Evolutionary conservation across 1,139 yeast genomes (phyloP), one percentile per base, ranked within the genome.

Genomic region (Martiniozyma asiatica): DNA sequence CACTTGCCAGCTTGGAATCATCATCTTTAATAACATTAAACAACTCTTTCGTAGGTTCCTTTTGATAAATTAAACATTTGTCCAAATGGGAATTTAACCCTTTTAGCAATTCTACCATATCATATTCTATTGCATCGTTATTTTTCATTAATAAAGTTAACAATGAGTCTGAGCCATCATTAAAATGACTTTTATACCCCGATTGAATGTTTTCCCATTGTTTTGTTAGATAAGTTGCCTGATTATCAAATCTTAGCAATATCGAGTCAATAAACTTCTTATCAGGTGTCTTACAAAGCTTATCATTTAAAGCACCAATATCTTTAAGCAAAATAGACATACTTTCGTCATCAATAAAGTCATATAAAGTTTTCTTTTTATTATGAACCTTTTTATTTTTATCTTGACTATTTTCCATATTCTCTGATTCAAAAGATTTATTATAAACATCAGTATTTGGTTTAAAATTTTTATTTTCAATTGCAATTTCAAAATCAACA

Each of bases 81-180:
- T 84, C 95, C 42, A 73, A 82, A 53, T 85, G 95, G 33, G 72
- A 69, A 6, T 94, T 78, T 22, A 85, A 56, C 47, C 85, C 73
- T 36, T 73, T 76, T 22, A 85, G 56, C 13, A 79, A 58, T 7
- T 68, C 63, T 0, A 82, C 92, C 52, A 84, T 63, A 33, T 80
- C 92, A 36, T 65, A 64, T 32, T 84, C 94, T 33, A 77, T 56
- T 0, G 63, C 57, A 6, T 57, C 55, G 39, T 76, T 69, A 15
- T 42, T 41, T 4, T 35, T 32, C 19, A 47, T 27, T 9, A 50
- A 35, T 19, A 36, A 31, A 21, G 34, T 35, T 9, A 45, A n/a
- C n/a, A n/a, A n/a, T n/a, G n/a, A n/a, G n/a, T n/a, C n/a, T n/a
- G n/a, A n/a, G n/a, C n/a, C n/a, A n/a, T n/a, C 17, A 4, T 35